Conservation (phyloP, 805 yeast species). For the Pichia ethanolica region DNA sequence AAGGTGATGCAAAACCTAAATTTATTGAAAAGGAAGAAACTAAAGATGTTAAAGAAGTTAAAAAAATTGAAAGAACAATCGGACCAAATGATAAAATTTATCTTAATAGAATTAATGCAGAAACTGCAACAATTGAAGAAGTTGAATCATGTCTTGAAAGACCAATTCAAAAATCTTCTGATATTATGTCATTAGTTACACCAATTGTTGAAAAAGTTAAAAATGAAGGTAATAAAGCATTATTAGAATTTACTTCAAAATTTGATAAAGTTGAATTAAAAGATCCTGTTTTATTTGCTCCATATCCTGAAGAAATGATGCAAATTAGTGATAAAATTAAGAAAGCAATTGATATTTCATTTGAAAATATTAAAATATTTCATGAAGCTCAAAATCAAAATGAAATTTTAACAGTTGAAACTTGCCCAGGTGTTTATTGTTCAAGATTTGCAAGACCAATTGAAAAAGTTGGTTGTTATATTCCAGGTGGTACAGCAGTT, state of each 20-base stretch:
- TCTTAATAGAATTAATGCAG: conserved; percentile 42
- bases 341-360: conserved; percentile 81
- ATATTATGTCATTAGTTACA: conserved; percentile 84
- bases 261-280: conserved; percentile 76
- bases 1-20: conserved; percentile 91
- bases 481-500: conserved; percentile 99
- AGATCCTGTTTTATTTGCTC: conserved; percentile 76
- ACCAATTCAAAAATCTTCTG: conserved; percentile 92
- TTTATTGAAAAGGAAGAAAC: conserved; percentile 34
- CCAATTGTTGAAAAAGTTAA: conserved; percentile 83
- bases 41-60: conserved; percentile 1
- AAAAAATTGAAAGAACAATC: conserved; percentile 17
- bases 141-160: conserved; percentile 66
- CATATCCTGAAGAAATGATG: conserved; percentile 76
- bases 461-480: conserved; percentile 88
- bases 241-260: conserved; percentile 82
- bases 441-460: conserved; percentile 94
- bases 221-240: conserved; percentile 74
- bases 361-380: conserved; percentile 82
- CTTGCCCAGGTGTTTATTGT: conserved; percentile 89
- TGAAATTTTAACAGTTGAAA: conserved; percentile 74
- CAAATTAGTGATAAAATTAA: conserved; percentile 64
- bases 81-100: conserved; percentile 35
- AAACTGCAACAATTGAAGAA: conserved; percentile 33
- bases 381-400: conserved; percentile 86